phyloP scores from a whole-genome alignment of 2,329 filamentous ascomycete genomes.

The Calcarisporium arbuscula region DNA sequence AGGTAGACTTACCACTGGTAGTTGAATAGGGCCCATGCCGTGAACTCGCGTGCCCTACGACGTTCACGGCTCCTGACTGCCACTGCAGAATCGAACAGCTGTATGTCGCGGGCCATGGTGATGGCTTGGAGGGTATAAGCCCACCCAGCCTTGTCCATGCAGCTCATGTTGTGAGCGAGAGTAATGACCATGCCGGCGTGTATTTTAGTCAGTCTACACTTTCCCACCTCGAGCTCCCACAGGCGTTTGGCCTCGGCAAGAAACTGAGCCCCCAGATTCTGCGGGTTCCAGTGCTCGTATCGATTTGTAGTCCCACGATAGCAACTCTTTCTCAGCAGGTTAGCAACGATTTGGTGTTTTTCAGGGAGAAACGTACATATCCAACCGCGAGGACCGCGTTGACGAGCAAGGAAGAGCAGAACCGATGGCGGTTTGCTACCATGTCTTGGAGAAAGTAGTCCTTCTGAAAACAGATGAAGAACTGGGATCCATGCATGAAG shows the following conservation, averaged over 20 bases:
- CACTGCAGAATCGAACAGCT: slow-evolving; percentile 15
- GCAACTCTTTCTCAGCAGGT: slow-evolving; percentile 16
- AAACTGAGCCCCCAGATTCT: slow-evolving; percentile 26
- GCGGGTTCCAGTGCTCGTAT: slow-evolving; percentile 27
- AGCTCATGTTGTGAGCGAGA: slow-evolving; percentile 20
- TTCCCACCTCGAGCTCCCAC: slow-evolving; percentile 24
- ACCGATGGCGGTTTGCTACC: slow-evolving; percentile 17
- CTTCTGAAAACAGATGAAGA: slow-evolving; percentile 26
- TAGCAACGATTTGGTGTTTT: background rate
- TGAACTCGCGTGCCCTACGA: slow-evolving; percentile 19
- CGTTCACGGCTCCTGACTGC: background rate
- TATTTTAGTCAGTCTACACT: slow-evolving; percentile 21
- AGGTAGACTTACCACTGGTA: slow-evolving; percentile 23
- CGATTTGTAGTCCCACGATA: slow-evolving; percentile 19
- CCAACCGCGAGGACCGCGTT: slow-evolving; percentile 26
- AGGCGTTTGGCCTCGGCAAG: slow-evolving; percentile 28
- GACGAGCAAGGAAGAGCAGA: slow-evolving; percentile 29
- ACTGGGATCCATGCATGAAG: slow-evolving; percentile 24
- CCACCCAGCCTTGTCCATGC: slow-evolving; percentile 28
- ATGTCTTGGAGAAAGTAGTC: slow-evolving; percentile 30
- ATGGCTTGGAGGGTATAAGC: slow-evolving; percentile 21
- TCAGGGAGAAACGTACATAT: slow-evolving; percentile 20
- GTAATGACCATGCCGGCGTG: slow-evolving; percentile 26
- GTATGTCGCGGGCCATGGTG: slow-evolving; percentile 21
- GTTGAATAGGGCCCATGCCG: slow-evolving; percentile 26